phyloP scores from a whole-genome alignment of 192 early-diverging fungal species.

The Coemansia sp. region DNA sequence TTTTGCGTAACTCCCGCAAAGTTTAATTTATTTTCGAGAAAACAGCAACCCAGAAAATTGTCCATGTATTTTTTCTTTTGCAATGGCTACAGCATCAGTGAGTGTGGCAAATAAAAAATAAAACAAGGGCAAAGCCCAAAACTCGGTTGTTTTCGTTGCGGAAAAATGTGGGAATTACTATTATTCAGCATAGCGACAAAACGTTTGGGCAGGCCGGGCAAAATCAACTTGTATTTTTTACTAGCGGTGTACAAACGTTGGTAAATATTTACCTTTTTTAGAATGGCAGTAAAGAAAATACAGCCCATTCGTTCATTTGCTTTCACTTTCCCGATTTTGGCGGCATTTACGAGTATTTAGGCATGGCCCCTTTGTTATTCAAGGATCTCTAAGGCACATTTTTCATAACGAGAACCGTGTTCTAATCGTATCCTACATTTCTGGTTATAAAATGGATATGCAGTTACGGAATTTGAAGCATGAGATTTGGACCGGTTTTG shows the following conservation, averaged over 20 bases:
- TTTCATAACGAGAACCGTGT: background rate
- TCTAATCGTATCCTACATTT: background rate
- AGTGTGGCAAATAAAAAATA: background rate
- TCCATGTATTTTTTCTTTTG: background rate
- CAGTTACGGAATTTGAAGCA: background rate
- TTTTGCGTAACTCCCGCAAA: background rate
- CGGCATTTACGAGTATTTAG: conserved; percentile 2
- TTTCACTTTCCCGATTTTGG: background rate
- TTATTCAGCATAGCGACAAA: background rate
- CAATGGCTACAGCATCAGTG: background rate
- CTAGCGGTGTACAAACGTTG: background rate
- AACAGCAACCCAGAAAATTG: background rate
- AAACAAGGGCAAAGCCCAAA: too few species aligned
- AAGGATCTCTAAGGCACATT: conserved; percentile 1
- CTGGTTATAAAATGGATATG: background rate
- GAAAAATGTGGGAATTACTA: background rate
- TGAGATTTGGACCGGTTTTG: background rate
- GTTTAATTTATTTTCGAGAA: background rate
- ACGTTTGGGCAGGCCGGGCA: background rate
- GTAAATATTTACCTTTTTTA: conserved; percentile 1
- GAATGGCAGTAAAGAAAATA: background rate
- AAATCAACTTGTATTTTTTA: background rate
- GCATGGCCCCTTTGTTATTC: background rate
- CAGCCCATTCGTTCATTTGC: background rate
- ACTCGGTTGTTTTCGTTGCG: background rate